A percentile compares a stretch with the other conserved stretches of the same genome.
phyloP scores from a whole-genome alignment of 768 basidiomycete genomes.

The Pleurotus platypus region DNA sequence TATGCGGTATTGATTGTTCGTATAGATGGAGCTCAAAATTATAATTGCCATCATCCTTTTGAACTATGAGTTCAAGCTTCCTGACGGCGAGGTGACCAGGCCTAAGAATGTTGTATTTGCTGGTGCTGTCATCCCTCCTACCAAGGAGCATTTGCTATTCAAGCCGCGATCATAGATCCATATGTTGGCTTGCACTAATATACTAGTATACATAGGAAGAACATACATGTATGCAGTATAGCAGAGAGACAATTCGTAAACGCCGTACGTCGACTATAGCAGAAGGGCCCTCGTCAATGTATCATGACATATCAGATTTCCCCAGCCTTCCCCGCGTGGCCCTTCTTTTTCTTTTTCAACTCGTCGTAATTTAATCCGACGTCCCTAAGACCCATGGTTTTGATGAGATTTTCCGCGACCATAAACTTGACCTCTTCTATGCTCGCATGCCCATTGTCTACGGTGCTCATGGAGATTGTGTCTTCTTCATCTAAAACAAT shows the following conservation, averaged over 20 bases:
- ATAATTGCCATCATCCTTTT: conserved; percentile 32
- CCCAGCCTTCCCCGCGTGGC: too few species aligned
- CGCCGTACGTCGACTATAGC: too few species aligned
- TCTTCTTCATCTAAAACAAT: conserved; percentile 50
- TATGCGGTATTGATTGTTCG: too few species aligned
- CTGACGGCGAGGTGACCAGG: conserved; percentile 19
- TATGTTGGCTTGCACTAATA: neutral
- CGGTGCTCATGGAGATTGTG: conserved; percentile 36
- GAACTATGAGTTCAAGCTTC: conserved; percentile 27
- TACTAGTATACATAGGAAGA: neutral
- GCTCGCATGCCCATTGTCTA: conserved; percentile 51
- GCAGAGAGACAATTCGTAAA: too few species aligned
- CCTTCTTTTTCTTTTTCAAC: conserved; percentile 18
- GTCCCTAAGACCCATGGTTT: conserved; percentile 35
- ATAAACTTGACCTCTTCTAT: conserved; percentile 63
- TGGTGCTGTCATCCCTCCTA: conserved; percentile 28
- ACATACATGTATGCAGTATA: too few species aligned
- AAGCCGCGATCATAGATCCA: conserved; percentile 13
- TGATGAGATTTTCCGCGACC: conserved; percentile 62
- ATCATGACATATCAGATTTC: too few species aligned
- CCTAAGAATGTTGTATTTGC: conserved; percentile 30
- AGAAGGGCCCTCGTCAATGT: too few species aligned
- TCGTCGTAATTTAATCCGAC: conserved; percentile 18
- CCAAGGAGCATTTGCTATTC: conserved; percentile 28
- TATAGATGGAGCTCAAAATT: conserved; percentile 32